Percentiles rank a stretch among this genome's conserved stretches.
Conservation (phyloP, 257 asterid genomes). For the Eustoma russellianum region DNA sequence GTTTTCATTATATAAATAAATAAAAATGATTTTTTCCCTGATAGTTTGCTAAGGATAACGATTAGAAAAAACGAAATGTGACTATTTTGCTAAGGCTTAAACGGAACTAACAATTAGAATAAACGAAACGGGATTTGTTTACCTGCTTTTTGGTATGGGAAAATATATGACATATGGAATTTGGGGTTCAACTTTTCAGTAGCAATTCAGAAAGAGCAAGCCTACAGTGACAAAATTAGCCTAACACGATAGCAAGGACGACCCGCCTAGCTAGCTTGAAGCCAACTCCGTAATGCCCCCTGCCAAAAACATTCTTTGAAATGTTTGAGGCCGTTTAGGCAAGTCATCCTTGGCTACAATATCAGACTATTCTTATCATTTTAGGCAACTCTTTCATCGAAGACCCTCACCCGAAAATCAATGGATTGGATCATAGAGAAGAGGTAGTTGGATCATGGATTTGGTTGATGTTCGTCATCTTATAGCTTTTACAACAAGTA, state of each 20-base stretch:
- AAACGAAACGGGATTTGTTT: no score
- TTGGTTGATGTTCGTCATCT: no score
- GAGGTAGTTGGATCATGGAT: not conserved
- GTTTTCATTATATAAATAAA: no score
- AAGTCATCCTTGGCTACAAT: constrained; percentile 17
- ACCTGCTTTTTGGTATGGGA: no score
- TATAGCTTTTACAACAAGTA: no score
- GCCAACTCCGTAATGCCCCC: not conserved
- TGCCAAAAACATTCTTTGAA: not conserved
- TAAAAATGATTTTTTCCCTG: no score
- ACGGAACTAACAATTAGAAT: no score
- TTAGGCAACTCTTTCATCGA: constrained; percentile 10
- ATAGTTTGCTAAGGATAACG: no score
- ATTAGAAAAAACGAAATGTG: no score
- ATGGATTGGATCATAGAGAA: not conserved
- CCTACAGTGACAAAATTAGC: constrained; percentile 9
- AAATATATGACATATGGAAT: no score
- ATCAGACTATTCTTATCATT: constrained; percentile 11
- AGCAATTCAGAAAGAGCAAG: constrained; percentile 3
- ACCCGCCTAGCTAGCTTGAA: constrained; percentile 3
- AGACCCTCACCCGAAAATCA: not conserved
- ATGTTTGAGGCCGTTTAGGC: constrained; percentile 7
- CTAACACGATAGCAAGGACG: not conserved
- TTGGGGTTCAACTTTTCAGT: no score
- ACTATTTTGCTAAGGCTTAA: no score